Evolutionary conservation across 75 land plant genomes (phyloP).

Genomic region (Cryptomeria japonica): DNA sequence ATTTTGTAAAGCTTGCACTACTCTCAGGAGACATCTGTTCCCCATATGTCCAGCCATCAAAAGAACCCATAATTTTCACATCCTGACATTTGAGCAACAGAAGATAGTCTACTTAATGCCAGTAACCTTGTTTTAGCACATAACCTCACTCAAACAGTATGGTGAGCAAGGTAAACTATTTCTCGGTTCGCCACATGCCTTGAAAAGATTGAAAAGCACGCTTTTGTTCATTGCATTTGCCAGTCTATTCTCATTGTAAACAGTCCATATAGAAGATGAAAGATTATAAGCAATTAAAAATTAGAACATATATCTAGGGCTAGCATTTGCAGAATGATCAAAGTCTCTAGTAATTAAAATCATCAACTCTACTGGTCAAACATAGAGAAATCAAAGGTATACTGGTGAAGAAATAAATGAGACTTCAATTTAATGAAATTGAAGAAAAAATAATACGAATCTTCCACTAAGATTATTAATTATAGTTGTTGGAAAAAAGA

Average conservation of each 20-base stretch:
- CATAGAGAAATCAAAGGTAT: background rate
- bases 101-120: background rate
- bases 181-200: background rate
- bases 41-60: slow-evolving; percentile 94
- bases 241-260: background rate
- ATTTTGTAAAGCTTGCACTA: slow-evolving; percentile 59
- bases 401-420: background rate
- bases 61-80: slow-evolving; percentile 96
- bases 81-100: slow-evolving; percentile 36
- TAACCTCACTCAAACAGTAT: background rate
- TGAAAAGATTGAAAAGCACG: background rate
- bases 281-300: background rate
- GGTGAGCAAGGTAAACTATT: background rate
- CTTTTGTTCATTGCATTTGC: background rate
- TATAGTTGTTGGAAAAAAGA: background rate
- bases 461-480: background rate
- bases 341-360: background rate
- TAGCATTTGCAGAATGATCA: background rate
- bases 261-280: slow-evolving; percentile 2
- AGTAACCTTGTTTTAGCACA: background rate
- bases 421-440: background rate
- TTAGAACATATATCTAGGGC: background rate
- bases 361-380: background rate
- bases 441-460: background rate
- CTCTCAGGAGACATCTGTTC: slow-evolving; percentile 85